Percentiles rank a stretch among this genome's conserved stretches.
Evolutionary conservation across 2,329 filamentous ascomycete species (phyloP).

Genomic region (Blastomyces emzantsi): DNA sequence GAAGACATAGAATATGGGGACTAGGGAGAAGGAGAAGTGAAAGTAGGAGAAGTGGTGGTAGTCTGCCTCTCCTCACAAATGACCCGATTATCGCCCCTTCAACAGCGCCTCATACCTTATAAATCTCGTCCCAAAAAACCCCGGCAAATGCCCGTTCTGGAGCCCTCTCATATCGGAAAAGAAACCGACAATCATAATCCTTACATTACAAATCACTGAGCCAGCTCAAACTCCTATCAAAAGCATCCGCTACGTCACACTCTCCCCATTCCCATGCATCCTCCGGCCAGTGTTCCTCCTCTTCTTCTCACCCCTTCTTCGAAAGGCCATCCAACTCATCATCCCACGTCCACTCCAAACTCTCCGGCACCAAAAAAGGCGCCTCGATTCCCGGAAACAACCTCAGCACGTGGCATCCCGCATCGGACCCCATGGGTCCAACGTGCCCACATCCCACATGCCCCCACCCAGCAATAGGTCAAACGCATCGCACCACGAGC

Average conservation of each 20-base stretch:
- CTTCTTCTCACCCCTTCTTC: neutral
- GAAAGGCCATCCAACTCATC: neutral
- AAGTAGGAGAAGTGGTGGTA: neutral
- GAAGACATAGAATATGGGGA: neutral
- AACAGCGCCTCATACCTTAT: neutral
- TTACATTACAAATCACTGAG: neutral
- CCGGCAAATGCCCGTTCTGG: neutral
- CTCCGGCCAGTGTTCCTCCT: neutral
- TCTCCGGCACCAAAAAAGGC: neutral
- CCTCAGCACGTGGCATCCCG: neutral
- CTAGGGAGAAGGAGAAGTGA: neutral
- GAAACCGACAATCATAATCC: neutral
- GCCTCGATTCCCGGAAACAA: neutral
- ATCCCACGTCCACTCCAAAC: neutral
- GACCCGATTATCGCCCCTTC: too few relatives aligned
- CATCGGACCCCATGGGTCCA: neutral
- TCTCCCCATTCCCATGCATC: neutral
- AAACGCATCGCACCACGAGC: neutral
- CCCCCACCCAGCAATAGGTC: neutral
- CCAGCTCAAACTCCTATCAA: neutral
- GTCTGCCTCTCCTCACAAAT: too few relatives aligned
- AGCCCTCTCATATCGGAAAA: neutral
- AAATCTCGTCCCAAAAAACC: neutral
- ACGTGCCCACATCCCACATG: neutral
- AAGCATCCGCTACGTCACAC: neutral